These are phyloP conservation scores for Fraxinus cuspidata DNA, from an alignment of 257 asterid genomes.

Conservation along the genomic window DNA sequence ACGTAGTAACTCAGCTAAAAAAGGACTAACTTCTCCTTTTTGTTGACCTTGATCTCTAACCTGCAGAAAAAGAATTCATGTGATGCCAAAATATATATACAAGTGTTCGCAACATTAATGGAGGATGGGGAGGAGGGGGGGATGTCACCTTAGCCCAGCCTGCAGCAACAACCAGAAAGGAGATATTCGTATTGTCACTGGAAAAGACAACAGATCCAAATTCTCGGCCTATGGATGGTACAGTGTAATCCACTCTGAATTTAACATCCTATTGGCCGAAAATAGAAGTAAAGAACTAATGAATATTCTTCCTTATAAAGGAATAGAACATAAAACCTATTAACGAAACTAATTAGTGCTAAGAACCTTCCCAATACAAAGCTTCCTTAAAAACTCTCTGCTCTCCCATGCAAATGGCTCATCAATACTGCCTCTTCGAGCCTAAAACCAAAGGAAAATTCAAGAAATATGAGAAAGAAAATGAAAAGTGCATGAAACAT, in stretches of 20 bases:
- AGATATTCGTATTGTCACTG: conserved; percentile 59
- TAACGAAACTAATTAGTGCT: conserved; percentile 11
- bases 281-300: not conserved
- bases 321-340: not conserved
- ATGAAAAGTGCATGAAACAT: not conserved
- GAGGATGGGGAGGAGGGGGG: not conserved
- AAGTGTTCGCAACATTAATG: not conserved
- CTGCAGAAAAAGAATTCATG: conserved; percentile 39
- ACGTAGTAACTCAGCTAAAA: conserved; percentile 63
- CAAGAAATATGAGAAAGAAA: not conserved
- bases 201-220: conserved; percentile 81
- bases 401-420: conserved; percentile 99
- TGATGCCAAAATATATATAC: conserved; percentile 1
- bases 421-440: conserved; percentile 82
- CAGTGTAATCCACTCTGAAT: conserved; percentile 87
- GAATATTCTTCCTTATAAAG: not conserved
- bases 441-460: conserved; percentile 39
- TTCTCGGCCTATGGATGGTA: conserved; percentile 82
- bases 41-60: conserved; percentile 92
- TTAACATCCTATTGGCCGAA: conserved; percentile 66
- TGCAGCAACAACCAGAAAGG: conserved; percentile 72
- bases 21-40: conserved; percentile 92
- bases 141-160: conserved; percentile 95
- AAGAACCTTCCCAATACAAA: conserved; percentile 85
- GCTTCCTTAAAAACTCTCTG: conserved; percentile 85